Conservation (phyloP, 129 eudicot species). For the Pulicaria dysenterica region DNA sequence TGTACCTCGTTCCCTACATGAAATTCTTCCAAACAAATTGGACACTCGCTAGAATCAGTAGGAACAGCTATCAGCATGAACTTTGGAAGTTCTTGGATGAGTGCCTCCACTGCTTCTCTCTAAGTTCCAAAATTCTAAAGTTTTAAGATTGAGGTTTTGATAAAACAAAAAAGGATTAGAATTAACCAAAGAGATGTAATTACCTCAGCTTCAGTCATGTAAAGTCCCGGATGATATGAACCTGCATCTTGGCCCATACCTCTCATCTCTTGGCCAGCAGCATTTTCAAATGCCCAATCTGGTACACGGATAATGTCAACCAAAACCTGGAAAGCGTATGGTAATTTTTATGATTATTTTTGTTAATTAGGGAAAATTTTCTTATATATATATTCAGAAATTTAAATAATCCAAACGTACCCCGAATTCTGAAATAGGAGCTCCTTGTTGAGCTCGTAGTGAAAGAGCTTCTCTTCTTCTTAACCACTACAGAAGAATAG, state of each 20-base stretch:
- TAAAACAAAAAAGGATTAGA: not conserved
- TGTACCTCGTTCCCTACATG: constrained; percentile 87
- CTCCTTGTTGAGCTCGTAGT: constrained; percentile 90
- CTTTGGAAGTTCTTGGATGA: constrained; percentile 93
- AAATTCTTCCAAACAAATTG: constrained; percentile 91
- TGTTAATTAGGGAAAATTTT: not conserved
- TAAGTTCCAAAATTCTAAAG: constrained; percentile 28
- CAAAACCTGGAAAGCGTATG: constrained; percentile 50
- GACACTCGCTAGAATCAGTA: constrained; percentile 92
- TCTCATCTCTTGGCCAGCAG: constrained; percentile 96
- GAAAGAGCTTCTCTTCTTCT: constrained; percentile 82
- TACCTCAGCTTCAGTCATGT: constrained; percentile 91
- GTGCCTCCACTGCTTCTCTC: constrained; percentile 99
- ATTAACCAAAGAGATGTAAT: not conserved
- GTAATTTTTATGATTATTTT: not conserved
- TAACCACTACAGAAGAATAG: constrained; percentile 64
- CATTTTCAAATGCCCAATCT: constrained; percentile 83
- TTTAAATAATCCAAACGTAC: constrained; percentile 33
- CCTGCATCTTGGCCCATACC: constrained; percentile 90
- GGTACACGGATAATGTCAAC: constrained; percentile 89
- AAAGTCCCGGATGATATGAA: constrained; percentile 80
- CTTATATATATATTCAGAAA: not conserved
- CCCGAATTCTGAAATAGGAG: constrained; percentile 84
- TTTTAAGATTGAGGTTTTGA: not conserved
- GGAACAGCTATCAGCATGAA: constrained; percentile 92